Evolutionary conservation across 345 rosid genomes (phyloP), one percentile per base, ranked within the genome.

Genomic region (Garcia nutans): DNA sequence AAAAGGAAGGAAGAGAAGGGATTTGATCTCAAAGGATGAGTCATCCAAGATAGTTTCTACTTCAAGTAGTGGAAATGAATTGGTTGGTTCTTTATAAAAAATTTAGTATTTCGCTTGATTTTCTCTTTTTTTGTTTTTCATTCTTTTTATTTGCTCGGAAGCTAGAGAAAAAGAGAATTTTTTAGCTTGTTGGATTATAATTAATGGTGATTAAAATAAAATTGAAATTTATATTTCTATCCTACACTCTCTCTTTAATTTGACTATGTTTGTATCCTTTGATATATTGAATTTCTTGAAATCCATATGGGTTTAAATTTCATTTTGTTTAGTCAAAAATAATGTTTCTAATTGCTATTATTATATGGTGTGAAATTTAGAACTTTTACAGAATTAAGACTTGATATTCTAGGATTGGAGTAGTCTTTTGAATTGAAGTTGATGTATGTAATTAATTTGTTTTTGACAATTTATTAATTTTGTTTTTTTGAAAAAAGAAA

Each of bases 41-140:
- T 80, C 91, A 54, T 88, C 92, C 23, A 91, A 89, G 84, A 78
- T 89, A 79, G 93, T 74, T 74, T 91, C 97, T 80, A 87, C 97
- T 54, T 71, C 76, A 61, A 90, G 85, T 71, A 84, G 94, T 66
- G 93, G 87, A 77, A 86, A 83, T 86, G 93, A 89, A 80, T 86
- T 92, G 94, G 98, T 95, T 73, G 64, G 86, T 74, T 69, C 22
- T 61, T 33, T 45, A 31, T 17, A 57, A 41, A 20, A 49, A 58
- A 76, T 13, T 58, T 31, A 47, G 19, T 55, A 63, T 65, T 33
- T 69, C 47, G 55, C 37, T 24, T 50, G 70, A 47, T 65, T 31
- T 67, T 49, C 50, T 77, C 31, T 17, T 4, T 42, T 28, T 28
- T 28, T 28, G 1, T 68, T 54, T 64, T 28, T 28, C 6, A 20